Percentiles rank a stretch among this genome's conserved stretches.
phyloP scores from a whole-genome alignment of 1,139 yeast species.

The Pneumocystis canis region DNA sequence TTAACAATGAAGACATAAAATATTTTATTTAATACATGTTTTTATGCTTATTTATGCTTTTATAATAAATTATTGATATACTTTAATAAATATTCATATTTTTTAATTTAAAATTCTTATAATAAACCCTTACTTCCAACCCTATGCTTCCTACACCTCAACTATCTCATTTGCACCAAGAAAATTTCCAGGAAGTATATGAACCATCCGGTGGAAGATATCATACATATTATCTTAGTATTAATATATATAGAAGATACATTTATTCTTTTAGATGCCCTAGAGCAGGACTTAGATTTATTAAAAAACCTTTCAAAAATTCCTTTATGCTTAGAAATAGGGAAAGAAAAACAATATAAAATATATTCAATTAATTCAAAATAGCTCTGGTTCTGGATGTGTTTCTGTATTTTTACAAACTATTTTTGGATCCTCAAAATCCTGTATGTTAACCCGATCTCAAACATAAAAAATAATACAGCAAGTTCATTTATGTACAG shows the following conservation, averaged over 20 bases:
- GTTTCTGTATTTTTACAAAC: constrained; percentile 11
- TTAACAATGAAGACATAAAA: constrained; percentile 3
- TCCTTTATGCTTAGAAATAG: neutral
- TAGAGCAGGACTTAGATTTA: constrained; percentile 11
- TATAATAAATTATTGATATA: neutral
- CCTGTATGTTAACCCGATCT: neutral
- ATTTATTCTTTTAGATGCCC: constrained; percentile 13
- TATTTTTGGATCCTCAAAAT: constrained; percentile 1
- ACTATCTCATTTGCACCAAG: constrained; percentile 10
- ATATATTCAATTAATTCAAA: neutral
- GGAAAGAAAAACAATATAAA: neutral
- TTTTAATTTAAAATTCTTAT: neutral
- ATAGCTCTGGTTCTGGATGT: constrained; percentile 13
- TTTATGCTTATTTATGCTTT: neutral
- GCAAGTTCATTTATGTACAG: constrained; percentile 11
- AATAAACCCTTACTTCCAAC: neutral
- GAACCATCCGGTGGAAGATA: constrained; percentile 11
- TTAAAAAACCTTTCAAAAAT: neutral
- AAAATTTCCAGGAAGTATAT: constrained; percentile 9
- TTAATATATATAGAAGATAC: constrained; percentile 9
- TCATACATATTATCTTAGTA: neutral
- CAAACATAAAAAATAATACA: constrained; percentile 3
- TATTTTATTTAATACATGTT: neutral
- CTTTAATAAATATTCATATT: neutral
- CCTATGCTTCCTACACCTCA: constrained; percentile 12